Conservation (phyloP, 306 rosid genomes). For the Cucurbita pepo region DNA sequence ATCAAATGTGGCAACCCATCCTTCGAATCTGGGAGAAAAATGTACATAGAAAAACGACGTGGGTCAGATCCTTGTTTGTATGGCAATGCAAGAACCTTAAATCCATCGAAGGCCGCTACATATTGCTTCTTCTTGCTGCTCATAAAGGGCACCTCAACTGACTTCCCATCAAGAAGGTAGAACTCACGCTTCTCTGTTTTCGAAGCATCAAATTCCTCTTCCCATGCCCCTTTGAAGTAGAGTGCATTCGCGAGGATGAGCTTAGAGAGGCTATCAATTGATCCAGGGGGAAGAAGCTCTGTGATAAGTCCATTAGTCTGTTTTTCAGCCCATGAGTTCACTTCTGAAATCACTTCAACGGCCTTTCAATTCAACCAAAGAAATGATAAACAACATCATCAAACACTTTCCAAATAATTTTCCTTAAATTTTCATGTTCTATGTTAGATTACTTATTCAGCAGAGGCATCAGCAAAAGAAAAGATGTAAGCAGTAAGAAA, state of each 20-base stretch:
- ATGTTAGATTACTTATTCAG: too few relatives aligned
- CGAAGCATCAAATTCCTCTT: conserved; percentile 38
- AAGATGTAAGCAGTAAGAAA: too few relatives aligned
- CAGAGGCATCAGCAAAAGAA: too few relatives aligned
- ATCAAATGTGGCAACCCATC: conserved; percentile 54
- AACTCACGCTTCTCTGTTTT: conserved; percentile 39
- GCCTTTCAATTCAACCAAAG: too few relatives aligned
- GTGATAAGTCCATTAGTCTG: conserved; percentile 42
- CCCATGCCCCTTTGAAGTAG: conserved; percentile 79
- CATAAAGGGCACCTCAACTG: conserved; percentile 64
- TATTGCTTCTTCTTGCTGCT: conserved; percentile 35
- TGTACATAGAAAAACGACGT: conserved; percentile 49
- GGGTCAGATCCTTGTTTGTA: conserved; percentile 48
- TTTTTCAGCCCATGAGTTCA: conserved; percentile 44
- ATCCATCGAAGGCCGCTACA: conserved; percentile 29
- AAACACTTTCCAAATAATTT: too few relatives aligned
- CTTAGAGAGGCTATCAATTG: conserved; percentile 16
- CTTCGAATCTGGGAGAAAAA: conserved; percentile 54
- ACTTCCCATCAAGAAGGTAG: conserved; percentile 39
- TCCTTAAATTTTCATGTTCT: too few relatives aligned
- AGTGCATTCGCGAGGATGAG: conserved; percentile 65
- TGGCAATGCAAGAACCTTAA: conserved; percentile 59
- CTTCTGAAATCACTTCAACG: conserved; percentile 24
- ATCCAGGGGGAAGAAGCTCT: conserved; percentile 32
- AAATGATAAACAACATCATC: too few relatives aligned